A percentile compares a stretch with the other conserved stretches of the same genome.
Conservation (phyloP, 1,284 basidiomycete species). For the Schizopora paradoxa region DNA sequence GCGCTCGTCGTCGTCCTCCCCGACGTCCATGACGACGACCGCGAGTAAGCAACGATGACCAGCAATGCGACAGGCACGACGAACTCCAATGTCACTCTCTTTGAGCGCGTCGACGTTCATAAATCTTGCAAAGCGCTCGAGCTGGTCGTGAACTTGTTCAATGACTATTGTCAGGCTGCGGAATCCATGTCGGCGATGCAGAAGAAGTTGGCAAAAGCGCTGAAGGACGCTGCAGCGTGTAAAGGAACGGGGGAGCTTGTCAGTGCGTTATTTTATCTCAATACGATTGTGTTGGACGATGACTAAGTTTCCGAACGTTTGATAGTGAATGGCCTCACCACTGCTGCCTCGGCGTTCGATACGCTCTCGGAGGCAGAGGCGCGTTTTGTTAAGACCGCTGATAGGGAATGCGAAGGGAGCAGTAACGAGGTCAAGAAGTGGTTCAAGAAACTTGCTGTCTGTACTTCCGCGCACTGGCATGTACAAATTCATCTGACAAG, state of each 20-base stretch:
- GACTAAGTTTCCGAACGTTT: constrained; percentile 1
- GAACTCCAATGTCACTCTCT: constrained; percentile 20
- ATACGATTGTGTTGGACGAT: neutral
- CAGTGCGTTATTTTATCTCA: constrained; percentile 37
- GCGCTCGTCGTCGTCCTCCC: too few species aligned
- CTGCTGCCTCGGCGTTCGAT: constrained; percentile 63
- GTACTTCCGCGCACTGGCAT: constrained; percentile 19
- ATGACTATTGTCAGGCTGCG: constrained; percentile 69
- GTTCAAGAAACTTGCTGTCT: constrained; percentile 74
- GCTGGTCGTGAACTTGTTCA: constrained; percentile 55
- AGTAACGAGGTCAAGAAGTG: constrained; percentile 72
- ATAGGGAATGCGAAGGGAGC: constrained; percentile 64
- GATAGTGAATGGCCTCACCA: constrained; percentile 53
- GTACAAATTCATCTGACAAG: constrained; percentile 7
- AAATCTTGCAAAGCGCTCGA: constrained; percentile 75
- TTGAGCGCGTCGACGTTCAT: constrained; percentile 66
- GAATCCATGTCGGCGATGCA: constrained; percentile 57
- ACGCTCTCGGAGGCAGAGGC: constrained; percentile 59
- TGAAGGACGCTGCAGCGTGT: constrained; percentile 55
- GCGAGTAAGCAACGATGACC: constrained; percentile 6
- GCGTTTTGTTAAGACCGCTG: constrained; percentile 68
- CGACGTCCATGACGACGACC: too few species aligned
- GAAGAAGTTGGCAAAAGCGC: constrained; percentile 67
- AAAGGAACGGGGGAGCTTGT: constrained; percentile 59
- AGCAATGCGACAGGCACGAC: neutral